Evolutionary conservation across 2,329 filamentous ascomycete genomes (phyloP).

Genomic region (Cladosporium halotolerans): DNA sequence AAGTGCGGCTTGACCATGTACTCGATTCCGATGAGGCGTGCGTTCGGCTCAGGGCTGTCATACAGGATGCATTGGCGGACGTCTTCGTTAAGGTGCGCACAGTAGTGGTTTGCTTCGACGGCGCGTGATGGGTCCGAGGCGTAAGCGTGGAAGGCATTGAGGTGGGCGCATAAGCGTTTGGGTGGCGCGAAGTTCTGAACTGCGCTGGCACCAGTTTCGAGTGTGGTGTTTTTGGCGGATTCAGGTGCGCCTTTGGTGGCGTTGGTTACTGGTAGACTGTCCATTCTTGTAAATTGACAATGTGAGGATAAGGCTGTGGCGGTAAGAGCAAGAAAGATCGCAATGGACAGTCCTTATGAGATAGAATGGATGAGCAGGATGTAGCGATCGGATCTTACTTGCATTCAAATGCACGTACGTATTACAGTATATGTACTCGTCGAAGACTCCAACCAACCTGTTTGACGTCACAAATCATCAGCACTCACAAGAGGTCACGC

Average conservation of each 20-base stretch:
- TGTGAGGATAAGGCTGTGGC: not conserved
- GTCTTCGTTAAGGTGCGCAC: conserved; percentile 69
- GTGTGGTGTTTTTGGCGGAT: conserved; percentile 49
- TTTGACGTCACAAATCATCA: conserved; percentile 10
- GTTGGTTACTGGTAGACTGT: conserved; percentile 34
- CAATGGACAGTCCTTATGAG: not conserved
- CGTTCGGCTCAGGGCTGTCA: conserved; percentile 60
- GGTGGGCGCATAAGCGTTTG: conserved; percentile 69
- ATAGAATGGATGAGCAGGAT: not conserved
- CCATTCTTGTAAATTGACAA: conserved; percentile 24
- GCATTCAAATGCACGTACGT: not conserved
- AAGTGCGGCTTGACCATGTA: conserved; percentile 74
- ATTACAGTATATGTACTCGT: too few species aligned
- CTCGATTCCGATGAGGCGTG: conserved; percentile 75
- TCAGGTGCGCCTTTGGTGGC: conserved; percentile 45
- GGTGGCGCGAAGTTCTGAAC: conserved; percentile 64
- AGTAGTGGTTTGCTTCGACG: conserved; percentile 81
- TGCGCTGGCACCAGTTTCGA: conserved; percentile 56
- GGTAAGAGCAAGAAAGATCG: not conserved
- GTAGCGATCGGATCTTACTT: not conserved
- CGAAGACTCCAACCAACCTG: not conserved
- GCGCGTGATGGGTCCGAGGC: conserved; percentile 46
- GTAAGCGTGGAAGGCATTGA: conserved; percentile 63
- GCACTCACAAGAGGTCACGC: not conserved
- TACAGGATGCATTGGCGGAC: conserved; percentile 82